Evolutionary conservation across 2,329 filamentous ascomycete species (phyloP).

Genomic region (Colletotrichum sojae): DNA sequence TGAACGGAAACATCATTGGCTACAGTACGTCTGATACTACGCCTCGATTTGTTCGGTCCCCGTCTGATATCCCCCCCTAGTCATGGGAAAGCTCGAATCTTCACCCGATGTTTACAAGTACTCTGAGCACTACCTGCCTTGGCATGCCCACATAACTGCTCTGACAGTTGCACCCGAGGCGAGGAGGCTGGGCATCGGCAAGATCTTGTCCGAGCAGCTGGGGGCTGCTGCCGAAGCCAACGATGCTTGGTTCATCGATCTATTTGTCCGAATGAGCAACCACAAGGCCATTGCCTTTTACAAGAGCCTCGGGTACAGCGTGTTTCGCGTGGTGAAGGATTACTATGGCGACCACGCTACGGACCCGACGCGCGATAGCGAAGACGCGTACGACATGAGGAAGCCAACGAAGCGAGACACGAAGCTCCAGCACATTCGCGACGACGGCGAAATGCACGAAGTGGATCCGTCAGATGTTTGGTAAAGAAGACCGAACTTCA

Average conservation of each 20-base stretch:
- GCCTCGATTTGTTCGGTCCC: slow-evolving; percentile 26
- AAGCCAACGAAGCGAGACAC: slow-evolving; percentile 89
- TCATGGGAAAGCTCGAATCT: slow-evolving; percentile 97
- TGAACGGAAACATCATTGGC: slow-evolving; percentile 88
- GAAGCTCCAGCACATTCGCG: slow-evolving; percentile 80
- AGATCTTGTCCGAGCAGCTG: slow-evolving; percentile 83
- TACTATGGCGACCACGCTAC: slow-evolving; percentile 92
- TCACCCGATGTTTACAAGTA: slow-evolving; percentile 81
- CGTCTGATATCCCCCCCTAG: slow-evolving; percentile 62
- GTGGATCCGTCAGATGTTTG: slow-evolving; percentile 91
- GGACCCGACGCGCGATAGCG: slow-evolving; percentile 73
- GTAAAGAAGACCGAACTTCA: slow-evolving; percentile 58
- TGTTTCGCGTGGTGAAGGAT: slow-evolving; percentile 88
- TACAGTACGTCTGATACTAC: slow-evolving; percentile 77
- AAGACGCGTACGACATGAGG: slow-evolving; percentile 98
- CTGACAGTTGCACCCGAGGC: slow-evolving; percentile 91
- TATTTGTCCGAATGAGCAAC: slow-evolving; percentile 94
- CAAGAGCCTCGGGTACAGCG: slow-evolving; percentile 89
- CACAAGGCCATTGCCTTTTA: slow-evolving; percentile 90
- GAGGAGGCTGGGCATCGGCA: slow-evolving; percentile 88
- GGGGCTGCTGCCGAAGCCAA: slow-evolving; percentile 87
- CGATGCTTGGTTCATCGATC: slow-evolving; percentile 93
- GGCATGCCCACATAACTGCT: slow-evolving; percentile 98
- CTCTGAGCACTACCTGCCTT: slow-evolving; percentile 95
- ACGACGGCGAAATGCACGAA: slow-evolving; percentile 82